A percentile compares a stretch with the other conserved stretches of the same genome.
Conservation (phyloP, 371 early-diverging fungal genomes). For the Lichtheimia ornata region DNA sequence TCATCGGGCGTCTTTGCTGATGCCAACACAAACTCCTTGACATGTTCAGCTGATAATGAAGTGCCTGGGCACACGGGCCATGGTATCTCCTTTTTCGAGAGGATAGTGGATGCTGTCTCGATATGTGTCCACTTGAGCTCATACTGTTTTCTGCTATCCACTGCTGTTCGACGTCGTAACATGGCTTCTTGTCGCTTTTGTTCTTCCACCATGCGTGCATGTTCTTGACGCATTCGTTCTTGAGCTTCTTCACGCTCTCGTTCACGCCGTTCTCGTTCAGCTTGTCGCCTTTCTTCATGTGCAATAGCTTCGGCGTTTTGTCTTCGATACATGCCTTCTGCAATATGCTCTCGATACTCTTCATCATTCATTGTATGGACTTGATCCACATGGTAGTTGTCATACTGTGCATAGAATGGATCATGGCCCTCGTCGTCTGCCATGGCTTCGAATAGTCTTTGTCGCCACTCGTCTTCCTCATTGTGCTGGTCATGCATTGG, state of each 20-base stretch:
- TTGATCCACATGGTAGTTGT: constrained; percentile 11
- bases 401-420: constrained; percentile 30
- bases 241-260: constrained; percentile 23
- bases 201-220: constrained; percentile 19
- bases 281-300: constrained; percentile 22
- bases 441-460: constrained; percentile 49
- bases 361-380: constrained; percentile 41
- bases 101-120: constrained; percentile 12
- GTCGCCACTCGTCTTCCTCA: constrained; percentile 37
- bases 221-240: constrained; percentile 13
- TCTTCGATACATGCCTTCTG: constrained; percentile 33
- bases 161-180: constrained; percentile 11
- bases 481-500: constrained; percentile 18
- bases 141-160: constrained; percentile 16
- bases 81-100: constrained; percentile 31
- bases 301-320: constrained; percentile 35
- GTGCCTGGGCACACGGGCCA: constrained; percentile 33
- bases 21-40: constrained; percentile 25
- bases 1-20: constrained; percentile 6
- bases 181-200: constrained; percentile 18
- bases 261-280: constrained; percentile 20
- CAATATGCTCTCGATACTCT: constrained; percentile 45
- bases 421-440: constrained; percentile 48
- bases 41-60: constrained; percentile 8
- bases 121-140: constrained; percentile 27